A percentile compares a stretch with the other conserved stretches of the same genome.
Conservation (phyloP, 139 green algal genomes). For the Chlorella sp. region DNA sequence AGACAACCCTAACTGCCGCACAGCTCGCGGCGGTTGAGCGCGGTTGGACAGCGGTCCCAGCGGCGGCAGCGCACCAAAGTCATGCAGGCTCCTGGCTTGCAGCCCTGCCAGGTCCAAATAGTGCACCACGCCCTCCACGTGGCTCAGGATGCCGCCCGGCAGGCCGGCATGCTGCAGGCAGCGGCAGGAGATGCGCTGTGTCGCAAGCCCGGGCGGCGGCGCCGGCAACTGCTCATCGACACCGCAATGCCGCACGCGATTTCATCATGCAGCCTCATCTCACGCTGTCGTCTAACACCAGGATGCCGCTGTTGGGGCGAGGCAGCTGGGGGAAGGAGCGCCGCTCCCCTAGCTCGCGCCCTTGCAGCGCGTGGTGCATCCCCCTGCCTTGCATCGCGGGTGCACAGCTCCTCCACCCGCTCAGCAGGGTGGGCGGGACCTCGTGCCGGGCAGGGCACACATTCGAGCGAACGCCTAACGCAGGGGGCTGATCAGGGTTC, state of each 20-base stretch:
- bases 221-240: not conserved
- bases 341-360: not conserved
- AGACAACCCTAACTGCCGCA: not conserved
- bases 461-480: no score
- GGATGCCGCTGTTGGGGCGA: not conserved
- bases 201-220: no score
- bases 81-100: not conserved
- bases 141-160: not conserved
- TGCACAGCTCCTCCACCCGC: not conserved
- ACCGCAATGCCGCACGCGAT: no score
- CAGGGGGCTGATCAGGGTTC: not conserved
- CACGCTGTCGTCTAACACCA: slow-evolving; percentile 10
- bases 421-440: not conserved
- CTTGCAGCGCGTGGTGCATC: not conserved
- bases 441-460: not conserved
- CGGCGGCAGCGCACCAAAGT: not conserved
- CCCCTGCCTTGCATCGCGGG: not conserved
- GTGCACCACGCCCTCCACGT: slow-evolving; percentile 13
- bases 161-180: not conserved
- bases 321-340: not conserved
- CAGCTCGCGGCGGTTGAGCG: not conserved
- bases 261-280: not conserved
- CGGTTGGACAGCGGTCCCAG: not conserved
- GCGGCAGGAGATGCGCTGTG: not conserved
- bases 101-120: slow-evolving; percentile 7